A percentile compares a stretch with the other conserved stretches of the same genome.
phyloP scores from a whole-genome alignment of 768 basidiomycete species.

The Collybia nuda region DNA sequence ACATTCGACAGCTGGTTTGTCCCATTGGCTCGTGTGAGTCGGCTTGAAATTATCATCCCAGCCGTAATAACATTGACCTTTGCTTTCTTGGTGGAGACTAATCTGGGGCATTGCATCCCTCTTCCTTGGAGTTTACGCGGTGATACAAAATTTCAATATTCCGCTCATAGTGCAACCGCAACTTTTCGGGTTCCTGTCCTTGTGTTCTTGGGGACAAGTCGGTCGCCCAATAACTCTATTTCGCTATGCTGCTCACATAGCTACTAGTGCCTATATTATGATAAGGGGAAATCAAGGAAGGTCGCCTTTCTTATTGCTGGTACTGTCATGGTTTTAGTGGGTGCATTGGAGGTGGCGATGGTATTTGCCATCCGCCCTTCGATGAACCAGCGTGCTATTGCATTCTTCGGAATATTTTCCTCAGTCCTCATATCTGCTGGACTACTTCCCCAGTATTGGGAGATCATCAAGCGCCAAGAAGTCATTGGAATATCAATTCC shows the following conservation, averaged over 20 bases:
- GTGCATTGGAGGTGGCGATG: constrained; percentile 57
- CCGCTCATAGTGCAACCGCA: constrained; percentile 73
- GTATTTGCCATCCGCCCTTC: constrained; percentile 56
- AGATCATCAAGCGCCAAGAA: constrained; percentile 65
- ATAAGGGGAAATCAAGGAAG: constrained; percentile 33
- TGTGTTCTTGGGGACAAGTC: constrained; percentile 70
- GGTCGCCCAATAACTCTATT: constrained; percentile 9
- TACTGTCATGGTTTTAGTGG: constrained; percentile 42
- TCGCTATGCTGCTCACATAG: constrained; percentile 1
- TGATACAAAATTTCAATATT: constrained; percentile 66
- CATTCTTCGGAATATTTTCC: constrained; percentile 62
- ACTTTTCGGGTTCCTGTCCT: constrained; percentile 56
- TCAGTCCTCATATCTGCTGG: constrained; percentile 55
- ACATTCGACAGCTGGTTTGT: constrained; percentile 71
- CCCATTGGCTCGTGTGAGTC: constrained; percentile 62
- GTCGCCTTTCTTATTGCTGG: constrained; percentile 35
- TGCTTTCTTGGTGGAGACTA: constrained; percentile 32
- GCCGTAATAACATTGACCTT: background rate
- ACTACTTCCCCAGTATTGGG: constrained; percentile 65
- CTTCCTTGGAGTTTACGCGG: constrained; percentile 67
- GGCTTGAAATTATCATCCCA: background rate
- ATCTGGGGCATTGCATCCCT: constrained; percentile 61
- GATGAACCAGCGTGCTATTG: constrained; percentile 32
- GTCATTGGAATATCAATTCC: constrained; percentile 67
- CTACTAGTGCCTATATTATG: constrained; percentile 69